Percentiles rank a stretch among this genome's conserved stretches.
phyloP scores from a whole-genome alignment of 257 asterid genomes.

The Ophiorrhiza pumila region DNA sequence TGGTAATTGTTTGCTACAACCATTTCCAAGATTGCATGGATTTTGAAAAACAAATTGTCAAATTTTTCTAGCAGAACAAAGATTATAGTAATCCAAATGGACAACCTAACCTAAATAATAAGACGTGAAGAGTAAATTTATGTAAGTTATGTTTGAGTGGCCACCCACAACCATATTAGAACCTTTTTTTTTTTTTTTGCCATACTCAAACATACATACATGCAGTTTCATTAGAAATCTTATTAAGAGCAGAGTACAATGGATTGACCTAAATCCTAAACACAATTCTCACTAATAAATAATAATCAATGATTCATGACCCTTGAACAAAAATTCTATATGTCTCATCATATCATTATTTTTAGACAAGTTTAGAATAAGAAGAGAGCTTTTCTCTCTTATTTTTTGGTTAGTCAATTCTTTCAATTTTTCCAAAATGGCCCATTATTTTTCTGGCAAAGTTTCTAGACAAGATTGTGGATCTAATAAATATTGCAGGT shows the following conservation, averaged over 20 bases:
- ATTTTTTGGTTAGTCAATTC: no score
- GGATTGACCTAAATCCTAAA: conserved; percentile 4
- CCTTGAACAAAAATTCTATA: neutral
- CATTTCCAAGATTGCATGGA: neutral
- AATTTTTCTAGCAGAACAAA: no score
- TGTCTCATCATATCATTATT: neutral
- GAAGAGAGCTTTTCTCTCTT: no score
- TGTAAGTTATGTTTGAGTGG: neutral
- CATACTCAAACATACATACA: no score
- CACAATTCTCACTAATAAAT: neutral
- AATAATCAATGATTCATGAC: neutral
- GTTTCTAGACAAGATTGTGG: no score
- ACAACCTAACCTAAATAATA: no score
- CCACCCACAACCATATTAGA: no score
- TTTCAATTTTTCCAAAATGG: neutral
- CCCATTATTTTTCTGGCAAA: neutral
- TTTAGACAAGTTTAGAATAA: no score
- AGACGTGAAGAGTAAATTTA: no score
- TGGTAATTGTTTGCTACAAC: neutral
- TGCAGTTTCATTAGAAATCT: neutral
- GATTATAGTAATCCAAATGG: no score
- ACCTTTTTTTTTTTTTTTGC: no score
- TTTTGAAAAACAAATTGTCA: no score
- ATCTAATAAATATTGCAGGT: neutral
- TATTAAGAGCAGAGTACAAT: neutral